Percentiles rank a stretch among this genome's conserved stretches.
Conservation (phyloP, 441 rosid genomes). For the Pelargonium cotyledonis region DNA sequence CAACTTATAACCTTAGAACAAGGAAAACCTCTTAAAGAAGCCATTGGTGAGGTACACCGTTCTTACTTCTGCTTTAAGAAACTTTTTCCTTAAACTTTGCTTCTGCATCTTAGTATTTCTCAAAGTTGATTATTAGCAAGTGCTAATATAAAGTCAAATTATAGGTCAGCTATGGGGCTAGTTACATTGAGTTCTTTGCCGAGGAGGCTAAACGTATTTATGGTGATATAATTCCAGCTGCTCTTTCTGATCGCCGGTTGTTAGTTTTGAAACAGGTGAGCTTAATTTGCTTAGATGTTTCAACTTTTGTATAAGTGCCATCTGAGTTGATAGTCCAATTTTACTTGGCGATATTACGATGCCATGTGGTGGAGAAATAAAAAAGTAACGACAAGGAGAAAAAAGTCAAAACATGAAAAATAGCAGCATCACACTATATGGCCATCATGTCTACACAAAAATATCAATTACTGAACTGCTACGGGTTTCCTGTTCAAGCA, state of each 20-base stretch:
- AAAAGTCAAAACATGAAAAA: not conserved
- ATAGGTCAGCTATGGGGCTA: constrained; percentile 85
- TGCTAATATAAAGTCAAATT: constrained; percentile 25
- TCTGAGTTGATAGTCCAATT: constrained; percentile 6
- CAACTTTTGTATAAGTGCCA: not conserved
- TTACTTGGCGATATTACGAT: not conserved
- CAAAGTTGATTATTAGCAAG: constrained; percentile 22
- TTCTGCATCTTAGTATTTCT: constrained; percentile 15
- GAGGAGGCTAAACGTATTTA: constrained; percentile 96
- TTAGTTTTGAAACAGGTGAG: constrained; percentile 85
- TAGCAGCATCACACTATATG: not conserved
- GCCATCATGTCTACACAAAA: not conserved
- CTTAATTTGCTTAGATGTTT: constrained; percentile 5
- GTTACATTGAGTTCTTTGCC: constrained; percentile 81
- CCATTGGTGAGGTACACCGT: constrained; percentile 78
- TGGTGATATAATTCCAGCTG: constrained; percentile 87
- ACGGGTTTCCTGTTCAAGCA: no score
- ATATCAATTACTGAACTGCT: not conserved
- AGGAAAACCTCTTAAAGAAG: constrained; percentile 92
- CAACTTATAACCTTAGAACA: constrained; percentile 92
- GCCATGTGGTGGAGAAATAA: not conserved
- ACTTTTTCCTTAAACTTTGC: constrained; percentile 17
- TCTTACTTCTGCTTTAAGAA: constrained; percentile 18
- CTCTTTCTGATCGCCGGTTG: constrained; percentile 68
- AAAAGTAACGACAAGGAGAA: not conserved